These are phyloP conservation scores for Polytrichum formosum DNA, from an alignment of 225 moss, liverwort and hornwort genomes.

Conservation along the genomic window DNA sequence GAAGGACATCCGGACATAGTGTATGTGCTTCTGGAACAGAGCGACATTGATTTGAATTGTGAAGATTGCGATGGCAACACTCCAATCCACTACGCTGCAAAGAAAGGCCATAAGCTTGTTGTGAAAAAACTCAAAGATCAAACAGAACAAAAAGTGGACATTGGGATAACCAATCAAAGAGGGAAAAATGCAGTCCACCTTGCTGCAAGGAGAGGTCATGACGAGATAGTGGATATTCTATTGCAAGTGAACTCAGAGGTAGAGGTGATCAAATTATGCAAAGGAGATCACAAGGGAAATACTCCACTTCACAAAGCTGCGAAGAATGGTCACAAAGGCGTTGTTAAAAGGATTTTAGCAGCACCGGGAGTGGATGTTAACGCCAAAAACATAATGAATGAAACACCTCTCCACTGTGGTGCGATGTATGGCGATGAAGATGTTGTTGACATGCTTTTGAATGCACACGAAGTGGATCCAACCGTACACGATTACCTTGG, in stretches of 20 bases:
- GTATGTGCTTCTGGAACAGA: background rate
- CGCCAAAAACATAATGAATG: background rate
- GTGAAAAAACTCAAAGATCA: background rate
- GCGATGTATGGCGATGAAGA: background rate
- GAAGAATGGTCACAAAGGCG: background rate
- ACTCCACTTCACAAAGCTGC: constrained; percentile 5
- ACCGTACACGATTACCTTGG: background rate
- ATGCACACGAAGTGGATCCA: background rate
- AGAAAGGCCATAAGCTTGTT: background rate
- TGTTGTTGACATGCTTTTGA: background rate
- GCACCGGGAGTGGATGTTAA: background rate
- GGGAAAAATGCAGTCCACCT: background rate
- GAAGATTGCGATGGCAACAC: background rate
- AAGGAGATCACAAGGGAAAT: background rate
- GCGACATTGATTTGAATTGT: background rate
- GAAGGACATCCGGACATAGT: background rate
- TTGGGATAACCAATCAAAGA: background rate
- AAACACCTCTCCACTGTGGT: background rate
- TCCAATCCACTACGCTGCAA: background rate
- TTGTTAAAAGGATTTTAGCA: background rate
- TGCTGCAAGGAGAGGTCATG: background rate
- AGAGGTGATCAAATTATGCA: background rate
- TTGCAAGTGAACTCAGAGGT: background rate
- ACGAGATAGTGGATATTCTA: background rate
- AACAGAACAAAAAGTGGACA: background rate